Conservation (phyloP, 1,284 basidiomycete species). For the Lentinula novae-zelandiae region DNA sequence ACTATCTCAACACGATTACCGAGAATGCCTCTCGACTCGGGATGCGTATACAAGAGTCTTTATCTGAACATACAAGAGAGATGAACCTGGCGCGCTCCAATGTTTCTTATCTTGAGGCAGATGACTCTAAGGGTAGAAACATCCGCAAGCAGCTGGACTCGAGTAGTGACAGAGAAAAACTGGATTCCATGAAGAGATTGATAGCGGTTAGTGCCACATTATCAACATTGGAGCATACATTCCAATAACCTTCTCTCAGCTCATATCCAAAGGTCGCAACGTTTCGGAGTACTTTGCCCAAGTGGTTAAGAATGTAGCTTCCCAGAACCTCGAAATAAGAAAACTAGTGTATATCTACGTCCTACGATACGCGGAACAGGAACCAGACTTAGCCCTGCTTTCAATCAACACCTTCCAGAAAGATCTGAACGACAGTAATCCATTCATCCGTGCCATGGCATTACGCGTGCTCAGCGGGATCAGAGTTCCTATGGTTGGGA, state of each 20-base stretch:
- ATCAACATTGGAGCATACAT: neutral
- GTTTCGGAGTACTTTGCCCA: constrained; percentile 92
- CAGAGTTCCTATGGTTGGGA: constrained; percentile 82
- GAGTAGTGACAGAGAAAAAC: constrained; percentile 80
- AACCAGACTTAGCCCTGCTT: constrained; percentile 92
- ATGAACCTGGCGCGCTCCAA: constrained; percentile 53
- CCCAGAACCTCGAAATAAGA: constrained; percentile 87
- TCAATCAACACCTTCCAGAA: constrained; percentile 99
- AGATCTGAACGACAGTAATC: constrained; percentile 89
- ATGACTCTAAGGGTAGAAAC: constrained; percentile 67
- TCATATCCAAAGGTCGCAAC: constrained; percentile 91
- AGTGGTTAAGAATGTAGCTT: constrained; percentile 92
- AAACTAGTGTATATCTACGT: constrained; percentile 99
- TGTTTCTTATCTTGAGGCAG: constrained; percentile 62
- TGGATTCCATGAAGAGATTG: constrained; percentile 92
- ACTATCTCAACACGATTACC: constrained; percentile 66
- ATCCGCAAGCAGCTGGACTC: constrained; percentile 85
- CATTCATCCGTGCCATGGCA: constrained; percentile 92
- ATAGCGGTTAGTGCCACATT: constrained; percentile 66
- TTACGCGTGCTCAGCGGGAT: constrained; percentile 92
- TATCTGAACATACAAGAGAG: constrained; percentile 76
- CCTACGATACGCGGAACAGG: constrained; percentile 86
- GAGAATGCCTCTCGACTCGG: constrained; percentile 80
- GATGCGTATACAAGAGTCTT: constrained; percentile 73
- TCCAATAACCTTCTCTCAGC: constrained; percentile 37